Percentiles rank a stretch among this genome's conserved stretches.
Conservation (phyloP, 75 land plant species). For the Picea sitchensis region DNA sequence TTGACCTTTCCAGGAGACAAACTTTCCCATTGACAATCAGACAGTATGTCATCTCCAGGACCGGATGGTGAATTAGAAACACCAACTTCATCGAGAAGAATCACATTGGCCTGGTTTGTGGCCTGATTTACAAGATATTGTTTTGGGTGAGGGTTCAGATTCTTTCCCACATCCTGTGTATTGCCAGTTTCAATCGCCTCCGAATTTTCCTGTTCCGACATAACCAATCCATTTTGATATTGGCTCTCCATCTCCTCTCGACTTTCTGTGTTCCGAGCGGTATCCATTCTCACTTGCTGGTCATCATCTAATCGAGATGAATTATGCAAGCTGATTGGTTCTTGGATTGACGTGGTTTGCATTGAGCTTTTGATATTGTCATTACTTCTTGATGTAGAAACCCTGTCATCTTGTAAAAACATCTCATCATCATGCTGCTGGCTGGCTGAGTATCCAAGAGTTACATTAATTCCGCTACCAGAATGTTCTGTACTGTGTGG, state of each 20-base stretch:
- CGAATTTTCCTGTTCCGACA: not conserved
- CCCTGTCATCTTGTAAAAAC: not conserved
- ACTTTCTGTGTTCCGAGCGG: not conserved
- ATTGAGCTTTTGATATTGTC: not conserved
- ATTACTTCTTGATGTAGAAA: not conserved
- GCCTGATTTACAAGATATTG: not conserved
- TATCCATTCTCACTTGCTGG: not conserved
- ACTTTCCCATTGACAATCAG: not conserved
- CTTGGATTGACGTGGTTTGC: not conserved
- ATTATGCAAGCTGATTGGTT: not conserved
- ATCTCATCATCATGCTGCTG: not conserved
- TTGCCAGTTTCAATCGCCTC: not conserved
- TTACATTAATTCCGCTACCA: not conserved
- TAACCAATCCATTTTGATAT: not conserved
- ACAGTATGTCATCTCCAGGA: not conserved
- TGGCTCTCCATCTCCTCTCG: not conserved
- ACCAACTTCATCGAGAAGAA: not conserved
- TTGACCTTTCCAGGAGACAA: conserved; percentile 2
- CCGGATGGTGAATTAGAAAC: not conserved
- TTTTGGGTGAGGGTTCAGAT: not conserved
- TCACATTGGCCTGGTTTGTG: not conserved
- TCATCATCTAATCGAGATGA: not conserved
- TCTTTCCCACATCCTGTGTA: not conserved
- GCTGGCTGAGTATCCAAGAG: not conserved
- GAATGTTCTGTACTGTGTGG: not conserved